phyloP scores from a whole-genome alignment of 1,284 basidiomycete genomes.

The Fistulinella cinereoalba region DNA sequence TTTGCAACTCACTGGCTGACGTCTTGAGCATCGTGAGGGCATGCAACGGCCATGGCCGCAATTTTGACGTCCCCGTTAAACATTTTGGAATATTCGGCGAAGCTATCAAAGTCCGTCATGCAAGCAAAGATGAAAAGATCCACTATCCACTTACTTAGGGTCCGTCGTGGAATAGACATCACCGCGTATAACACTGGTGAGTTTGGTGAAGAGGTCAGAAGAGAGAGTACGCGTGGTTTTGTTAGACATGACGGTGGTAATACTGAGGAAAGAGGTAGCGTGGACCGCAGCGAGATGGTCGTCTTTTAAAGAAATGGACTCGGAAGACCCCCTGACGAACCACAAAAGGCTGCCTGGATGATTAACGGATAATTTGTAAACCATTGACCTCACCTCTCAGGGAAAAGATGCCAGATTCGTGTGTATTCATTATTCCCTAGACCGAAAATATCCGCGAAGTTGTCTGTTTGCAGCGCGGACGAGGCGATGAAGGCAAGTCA shows the following conservation, averaged over 20 bases:
- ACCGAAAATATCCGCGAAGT: neutral
- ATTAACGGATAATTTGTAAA: conserved; percentile 13
- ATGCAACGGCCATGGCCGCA: conserved; percentile 56
- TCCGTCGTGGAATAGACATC: conserved; percentile 45
- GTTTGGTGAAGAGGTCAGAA: conserved; percentile 32
- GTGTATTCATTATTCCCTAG: neutral
- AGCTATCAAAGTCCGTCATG: conserved; percentile 41
- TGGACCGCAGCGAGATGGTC: conserved; percentile 1
- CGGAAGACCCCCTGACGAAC: conserved; percentile 1
- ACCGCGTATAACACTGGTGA: conserved; percentile 46
- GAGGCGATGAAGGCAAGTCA: conserved; percentile 11
- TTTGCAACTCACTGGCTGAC: conserved; percentile 59
- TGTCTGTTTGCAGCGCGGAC: conserved; percentile 1
- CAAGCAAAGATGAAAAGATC: neutral
- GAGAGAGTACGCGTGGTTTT: conserved; percentile 7
- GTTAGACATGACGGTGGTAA: conserved; percentile 15
- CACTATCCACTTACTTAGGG: conserved; percentile 38
- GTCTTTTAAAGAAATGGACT: conserved; percentile 23
- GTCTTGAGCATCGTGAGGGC: conserved; percentile 70
- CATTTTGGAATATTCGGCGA: conserved; percentile 57
- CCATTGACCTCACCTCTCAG: conserved; percentile 6
- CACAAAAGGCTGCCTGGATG: neutral
- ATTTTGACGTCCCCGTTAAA: conserved; percentile 78
- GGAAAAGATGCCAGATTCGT: neutral
- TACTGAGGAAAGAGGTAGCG: conserved; percentile 3